A percentile compares a stretch with the other conserved stretches of the same genome.
These are phyloP conservation scores for Puccinellia tenuiflora DNA, from an alignment of 176 grass and related monocot species.

Conservation along the genomic window DNA sequence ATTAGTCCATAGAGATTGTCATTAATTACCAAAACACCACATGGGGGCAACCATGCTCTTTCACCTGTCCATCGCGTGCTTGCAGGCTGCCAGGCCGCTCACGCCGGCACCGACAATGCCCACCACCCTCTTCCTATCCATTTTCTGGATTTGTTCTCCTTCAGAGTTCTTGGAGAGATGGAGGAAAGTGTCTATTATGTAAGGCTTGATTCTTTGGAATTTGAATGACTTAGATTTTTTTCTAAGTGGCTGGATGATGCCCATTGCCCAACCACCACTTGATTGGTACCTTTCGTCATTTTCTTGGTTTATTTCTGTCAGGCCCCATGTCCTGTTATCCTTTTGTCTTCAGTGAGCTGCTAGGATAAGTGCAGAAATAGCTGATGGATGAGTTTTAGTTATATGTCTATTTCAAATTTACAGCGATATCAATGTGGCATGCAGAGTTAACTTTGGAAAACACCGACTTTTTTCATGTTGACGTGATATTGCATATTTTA, in stretches of 20 bases:
- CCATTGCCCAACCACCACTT: slow-evolving; percentile 23
- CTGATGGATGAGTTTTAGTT: background rate
- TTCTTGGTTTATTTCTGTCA: slow-evolving; percentile 4
- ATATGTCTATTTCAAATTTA: background rate
- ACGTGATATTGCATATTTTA: too few species aligned
- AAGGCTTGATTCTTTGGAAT: background rate
- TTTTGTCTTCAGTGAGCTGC: background rate
- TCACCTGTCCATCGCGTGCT: slow-evolving; percentile 51
- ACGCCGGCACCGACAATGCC: slow-evolving; percentile 76
- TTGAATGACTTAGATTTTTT: slow-evolving; percentile 25
- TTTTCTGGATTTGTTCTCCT: background rate
- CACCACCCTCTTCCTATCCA: slow-evolving; percentile 60
- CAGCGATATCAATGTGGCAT: too few species aligned
- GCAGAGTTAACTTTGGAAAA: too few species aligned
- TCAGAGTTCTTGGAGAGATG: slow-evolving; percentile 10
- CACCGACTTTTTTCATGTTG: too few species aligned
- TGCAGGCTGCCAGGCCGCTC: slow-evolving; percentile 84
- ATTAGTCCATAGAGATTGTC: too few species aligned
- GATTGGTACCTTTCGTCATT: slow-evolving; percentile 15
- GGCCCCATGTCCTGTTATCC: background rate
- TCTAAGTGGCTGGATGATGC: background rate
- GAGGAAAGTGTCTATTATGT: background rate
- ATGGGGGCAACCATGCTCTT: too few species aligned
- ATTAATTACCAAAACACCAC: too few species aligned
- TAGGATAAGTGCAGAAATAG: background rate